Evolutionary conservation across 306 rosid genomes (phyloP).

Genomic region (Cucumis sativus): DNA sequence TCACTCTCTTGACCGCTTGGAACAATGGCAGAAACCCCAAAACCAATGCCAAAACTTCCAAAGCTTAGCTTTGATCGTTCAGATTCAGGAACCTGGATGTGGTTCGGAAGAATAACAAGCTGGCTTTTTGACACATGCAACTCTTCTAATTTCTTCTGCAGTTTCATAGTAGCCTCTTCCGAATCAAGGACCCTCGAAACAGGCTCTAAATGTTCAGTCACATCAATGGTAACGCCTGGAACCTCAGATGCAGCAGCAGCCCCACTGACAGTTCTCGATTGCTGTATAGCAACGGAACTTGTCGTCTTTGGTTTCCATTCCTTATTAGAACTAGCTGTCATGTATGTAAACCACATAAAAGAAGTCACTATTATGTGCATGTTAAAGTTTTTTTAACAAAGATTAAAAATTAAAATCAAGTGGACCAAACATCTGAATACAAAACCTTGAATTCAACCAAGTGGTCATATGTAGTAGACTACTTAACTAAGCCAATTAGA

Average conservation of each 20-base stretch:
- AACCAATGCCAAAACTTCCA: slow-evolving; percentile 82
- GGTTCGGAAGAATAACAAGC: slow-evolving; percentile 84
- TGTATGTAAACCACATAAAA: slow-evolving; percentile 21
- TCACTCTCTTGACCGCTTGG: slow-evolving; percentile 46
- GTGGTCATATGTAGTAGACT: neutral
- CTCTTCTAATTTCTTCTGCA: slow-evolving; percentile 66
- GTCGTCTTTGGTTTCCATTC: slow-evolving; percentile 96
- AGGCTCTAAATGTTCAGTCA: slow-evolving; percentile 26
- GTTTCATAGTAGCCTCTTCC: slow-evolving; percentile 47
- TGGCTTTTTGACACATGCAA: slow-evolving; percentile 60
- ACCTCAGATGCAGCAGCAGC: slow-evolving; percentile 36
- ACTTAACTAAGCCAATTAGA: neutral
- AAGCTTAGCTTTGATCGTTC: slow-evolving; percentile 81
- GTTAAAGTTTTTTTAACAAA: neutral
- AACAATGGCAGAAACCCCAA: slow-evolving; percentile 38
- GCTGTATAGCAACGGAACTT: slow-evolving; percentile 34
- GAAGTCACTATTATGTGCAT: slow-evolving; percentile 10
- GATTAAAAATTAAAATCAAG: neutral
- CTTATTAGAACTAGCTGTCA: slow-evolving; percentile 76
- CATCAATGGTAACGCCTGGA: slow-evolving; percentile 28
- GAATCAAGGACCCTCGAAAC: slow-evolving; percentile 40
- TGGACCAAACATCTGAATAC: neutral
- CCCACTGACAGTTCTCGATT: slow-evolving; percentile 31
- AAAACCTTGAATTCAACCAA: neutral
- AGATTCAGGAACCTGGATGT: slow-evolving; percentile 87